Evolutionary conservation across 2,329 filamentous ascomycete species (phyloP).

Genomic region (Aspergillus clavatus): DNA sequence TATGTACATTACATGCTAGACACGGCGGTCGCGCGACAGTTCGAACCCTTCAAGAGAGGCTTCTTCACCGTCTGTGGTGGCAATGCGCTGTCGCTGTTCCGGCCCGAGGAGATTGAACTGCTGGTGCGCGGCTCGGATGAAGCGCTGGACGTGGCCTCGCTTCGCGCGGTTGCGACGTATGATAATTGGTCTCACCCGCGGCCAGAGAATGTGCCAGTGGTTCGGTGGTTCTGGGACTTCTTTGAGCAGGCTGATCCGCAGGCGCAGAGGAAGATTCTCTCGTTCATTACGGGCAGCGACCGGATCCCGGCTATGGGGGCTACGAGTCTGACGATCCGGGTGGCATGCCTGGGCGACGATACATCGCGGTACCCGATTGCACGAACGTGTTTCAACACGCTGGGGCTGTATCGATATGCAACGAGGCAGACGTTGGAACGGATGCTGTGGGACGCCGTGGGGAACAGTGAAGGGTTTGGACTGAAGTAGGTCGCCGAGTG

Average conservation of each 20-base stretch:
- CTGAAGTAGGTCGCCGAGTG: constrained; percentile 55
- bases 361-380: constrained; percentile 73
- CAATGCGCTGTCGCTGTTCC: constrained; percentile 80
- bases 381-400: constrained; percentile 83
- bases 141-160: constrained; percentile 67
- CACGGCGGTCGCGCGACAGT: constrained; percentile 70
- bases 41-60: constrained; percentile 88
- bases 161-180: constrained; percentile 73
- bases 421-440: constrained; percentile 62
- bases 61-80: constrained; percentile 90
- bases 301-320: constrained; percentile 85
- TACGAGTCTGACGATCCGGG: constrained; percentile 69
- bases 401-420: constrained; percentile 70
- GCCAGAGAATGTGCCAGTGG: constrained; percentile 59
- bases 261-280: constrained; percentile 72
- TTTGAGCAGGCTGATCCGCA: constrained; percentile 62
- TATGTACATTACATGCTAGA: constrained; percentile 80
- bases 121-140: constrained; percentile 82
- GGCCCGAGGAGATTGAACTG: constrained; percentile 86
- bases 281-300: constrained; percentile 87
- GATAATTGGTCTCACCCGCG: constrained; percentile 65
- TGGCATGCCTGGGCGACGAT: constrained; percentile 72
- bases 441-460: constrained; percentile 79
- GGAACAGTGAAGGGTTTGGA: constrained; percentile 87
- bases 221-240: constrained; percentile 85